Base-by-base conservation (phyloP, 2,329 filamentous ascomycete genomes). In the Conoideocrella luteorostrata region DNA sequence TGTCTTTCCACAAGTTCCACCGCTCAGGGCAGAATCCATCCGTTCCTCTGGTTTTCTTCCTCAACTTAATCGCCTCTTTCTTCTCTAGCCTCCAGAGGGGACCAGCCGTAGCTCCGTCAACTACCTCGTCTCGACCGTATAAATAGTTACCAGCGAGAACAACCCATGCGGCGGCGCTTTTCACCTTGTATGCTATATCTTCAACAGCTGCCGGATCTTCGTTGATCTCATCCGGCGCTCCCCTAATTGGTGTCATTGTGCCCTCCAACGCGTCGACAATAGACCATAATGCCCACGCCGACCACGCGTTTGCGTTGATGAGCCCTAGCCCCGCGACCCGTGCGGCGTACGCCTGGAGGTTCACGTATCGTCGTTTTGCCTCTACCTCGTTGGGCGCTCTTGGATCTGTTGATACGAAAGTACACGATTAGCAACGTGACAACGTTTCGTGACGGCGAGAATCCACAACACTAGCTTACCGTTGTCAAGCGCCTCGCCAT, bases 1-100 rank as follows among this genome's bases (percentile, higher is more conserved):
- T 46, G 11, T 50, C 39, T 20, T 52, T 53, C 51, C 49, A 52
- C 15, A 54, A 32, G 20, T 46, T 23, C 52, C 50, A 53, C 11
- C 51, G 39, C 11, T 49, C 32, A 7, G 37, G 43, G 26, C 49
- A 50, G 5, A 50, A 22, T 1, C 51, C 49, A 15, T 52, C 30
- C 4, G 47, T 52, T 5, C 46, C 51, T 10, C 34, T 50, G 12
- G 24, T 45, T 44, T 43, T 53, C 9, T 46, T 48, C 5, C 43
- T 38, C 10, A 48, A 13, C 43, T 41, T 50, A 3, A 41, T 15
- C 2, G 41, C 44, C 21, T 51, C 44, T 26, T 44, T 49, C 51
- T 54, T 55, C 5, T 32, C 18, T 2, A 51, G 41, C 20, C 30
- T 45, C 51, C 50, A 55, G 2, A 52, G 35, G 18, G 50, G 53